Base-by-base conservation (phyloP, 441 rosid genomes). In the Arabidopsis lyrata region DNA sequence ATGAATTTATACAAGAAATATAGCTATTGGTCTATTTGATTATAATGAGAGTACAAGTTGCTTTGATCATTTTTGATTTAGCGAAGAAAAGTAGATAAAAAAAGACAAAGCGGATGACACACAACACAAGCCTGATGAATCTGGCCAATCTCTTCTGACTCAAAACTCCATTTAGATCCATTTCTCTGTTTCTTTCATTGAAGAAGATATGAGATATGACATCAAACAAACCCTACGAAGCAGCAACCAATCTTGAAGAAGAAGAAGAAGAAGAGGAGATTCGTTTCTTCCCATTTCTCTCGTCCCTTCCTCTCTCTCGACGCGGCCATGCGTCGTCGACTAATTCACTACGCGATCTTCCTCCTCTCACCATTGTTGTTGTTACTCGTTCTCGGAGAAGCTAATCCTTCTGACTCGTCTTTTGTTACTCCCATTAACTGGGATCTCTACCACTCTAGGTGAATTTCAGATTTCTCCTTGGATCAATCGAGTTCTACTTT, bases 371-470 rank as follows among this genome's bases (percentile, higher is more conserved):
- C 65, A 42, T 72, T 64, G 39, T 18, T 73, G 32, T 75, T 80
- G 13, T 73, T 63, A 2, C 52, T 77, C 49, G 78, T 73, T 64
- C 15, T 68, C 48, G 82, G 76, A 60, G 75, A 53, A 32, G 73
- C 61, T 47, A 35, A 70, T 32, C 77, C 81, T 49, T 66, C 77
- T 31, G 70, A 57, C 50, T 70, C 77, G 8, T 76, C 86, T 71
- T 13, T 68, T n/a, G 8, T 73, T 61, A 89, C 92, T 31, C 95
- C 97, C 27, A 89, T 96, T 78, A 90, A 91, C 83, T 84, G 85
- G 66, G 97, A 93, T 89, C 98, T 96, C 76, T 96, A 96, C 77
- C 98, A 89, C 80, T 91, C 97, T 80, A 93, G 98, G 99, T 89
- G 3, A 11, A 8, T 38, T 63, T 15, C 36, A 42, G 47, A 32